Conservation (phyloP, 163 green algal genomes). For the Volvox carteri region DNA sequence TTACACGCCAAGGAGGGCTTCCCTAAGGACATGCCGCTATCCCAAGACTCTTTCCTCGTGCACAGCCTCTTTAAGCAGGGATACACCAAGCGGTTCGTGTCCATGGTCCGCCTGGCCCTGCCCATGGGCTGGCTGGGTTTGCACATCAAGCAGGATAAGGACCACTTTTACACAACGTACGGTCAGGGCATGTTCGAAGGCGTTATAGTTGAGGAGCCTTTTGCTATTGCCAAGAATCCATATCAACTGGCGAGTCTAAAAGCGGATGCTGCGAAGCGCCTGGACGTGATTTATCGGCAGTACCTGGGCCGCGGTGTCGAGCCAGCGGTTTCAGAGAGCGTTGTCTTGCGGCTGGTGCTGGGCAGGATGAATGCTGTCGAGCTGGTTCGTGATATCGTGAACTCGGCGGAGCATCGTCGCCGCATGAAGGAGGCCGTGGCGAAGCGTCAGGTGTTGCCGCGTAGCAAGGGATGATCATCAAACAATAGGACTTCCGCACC, state of each 20-base stretch:
- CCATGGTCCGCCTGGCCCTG: neutral
- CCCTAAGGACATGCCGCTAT: conserved; percentile 1
- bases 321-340: neutral
- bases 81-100: neutral
- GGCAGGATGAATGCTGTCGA: conserved; percentile 23
- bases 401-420: conserved; percentile 5
- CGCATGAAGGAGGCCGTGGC: neutral
- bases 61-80: conserved; percentile 2
- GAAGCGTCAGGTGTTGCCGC: neutral
- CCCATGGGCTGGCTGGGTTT: conserved; percentile 14
- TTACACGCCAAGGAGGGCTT: neutral
- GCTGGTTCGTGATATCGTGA: conserved; percentile 5
- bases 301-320: conserved; percentile 10
- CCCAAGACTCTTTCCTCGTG: conserved; percentile 19
- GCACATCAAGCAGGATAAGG: neutral
- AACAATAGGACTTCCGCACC: neutral
- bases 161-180: conserved; percentile 10
- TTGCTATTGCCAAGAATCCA: neutral
- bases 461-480: neutral
- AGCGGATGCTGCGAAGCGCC: neutral
- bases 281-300: conserved; percentile 8
- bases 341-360: neutral
- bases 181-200: conserved; percentile 34
- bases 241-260: neutral
- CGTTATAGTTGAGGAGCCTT: neutral